These are phyloP conservation scores for Rhynchospora breviuscula DNA, from an alignment of 176 grass and related monocot species.

Conservation along the genomic window DNA sequence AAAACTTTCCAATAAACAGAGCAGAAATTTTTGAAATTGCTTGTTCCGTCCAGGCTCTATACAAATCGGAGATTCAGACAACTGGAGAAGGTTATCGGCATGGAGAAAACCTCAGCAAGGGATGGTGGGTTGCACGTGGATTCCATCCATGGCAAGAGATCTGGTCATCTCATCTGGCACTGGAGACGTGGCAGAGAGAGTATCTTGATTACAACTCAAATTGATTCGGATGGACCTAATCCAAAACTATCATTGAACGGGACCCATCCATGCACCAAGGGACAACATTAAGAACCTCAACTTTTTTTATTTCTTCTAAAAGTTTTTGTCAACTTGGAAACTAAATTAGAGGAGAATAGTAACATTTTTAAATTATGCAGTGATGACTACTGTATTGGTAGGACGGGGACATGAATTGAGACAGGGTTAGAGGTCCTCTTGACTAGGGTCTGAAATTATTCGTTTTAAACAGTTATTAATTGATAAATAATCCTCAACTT, in stretches of 20 bases:
- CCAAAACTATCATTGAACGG: background rate
- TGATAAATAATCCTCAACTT: background rate
- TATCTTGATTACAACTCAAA: background rate
- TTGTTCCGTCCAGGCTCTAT: too few relatives aligned
- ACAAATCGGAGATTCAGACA: background rate
- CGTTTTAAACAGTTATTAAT: background rate
- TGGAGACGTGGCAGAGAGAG: background rate
- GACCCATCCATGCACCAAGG: background rate
- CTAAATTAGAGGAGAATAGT: background rate
- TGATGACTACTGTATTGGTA: background rate
- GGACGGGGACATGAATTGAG: background rate
- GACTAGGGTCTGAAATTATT: background rate
- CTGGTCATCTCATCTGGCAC: background rate
- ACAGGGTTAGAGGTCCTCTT: background rate
- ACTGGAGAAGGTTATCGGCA: background rate
- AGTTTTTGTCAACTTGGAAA: background rate
- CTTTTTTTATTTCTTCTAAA: background rate
- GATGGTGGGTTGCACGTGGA: slow-evolving; percentile 15
- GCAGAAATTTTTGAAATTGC: too few relatives aligned
- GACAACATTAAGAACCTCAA: background rate
- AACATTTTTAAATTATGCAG: background rate
- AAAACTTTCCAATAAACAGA: too few relatives aligned
- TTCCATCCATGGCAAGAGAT: slow-evolving; percentile 2
- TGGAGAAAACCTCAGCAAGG: background rate
- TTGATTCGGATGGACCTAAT: slow-evolving; percentile 12